phyloP scores from a whole-genome alignment of 177 flowering plant genomes.

The Vitis hybrid region DNA sequence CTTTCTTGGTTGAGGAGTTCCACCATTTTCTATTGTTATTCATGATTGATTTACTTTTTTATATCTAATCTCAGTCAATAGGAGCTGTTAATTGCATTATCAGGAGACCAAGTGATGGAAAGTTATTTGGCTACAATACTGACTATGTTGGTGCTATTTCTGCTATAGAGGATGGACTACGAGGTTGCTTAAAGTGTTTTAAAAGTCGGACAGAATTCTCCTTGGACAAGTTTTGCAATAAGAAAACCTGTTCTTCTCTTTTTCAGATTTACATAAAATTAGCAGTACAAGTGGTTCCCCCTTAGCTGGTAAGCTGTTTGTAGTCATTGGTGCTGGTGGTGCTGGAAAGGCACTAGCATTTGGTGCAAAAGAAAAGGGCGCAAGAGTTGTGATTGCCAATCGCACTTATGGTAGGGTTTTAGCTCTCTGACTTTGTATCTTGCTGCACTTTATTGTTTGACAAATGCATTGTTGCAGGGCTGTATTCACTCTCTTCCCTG shows the following conservation, averaged over 20 bases:
- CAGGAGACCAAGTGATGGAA: conserved; percentile 74
- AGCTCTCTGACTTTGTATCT: neutral
- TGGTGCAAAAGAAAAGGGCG: conserved; percentile 95
- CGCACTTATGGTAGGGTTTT: conserved; percentile 71
- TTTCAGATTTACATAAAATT: conserved; percentile 36
- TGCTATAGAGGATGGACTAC: conserved; percentile 82
- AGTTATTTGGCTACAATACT: conserved; percentile 78
- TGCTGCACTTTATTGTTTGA: neutral
- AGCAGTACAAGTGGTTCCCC: conserved; percentile 51
- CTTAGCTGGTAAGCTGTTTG: conserved; percentile 73
- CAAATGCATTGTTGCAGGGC: neutral
- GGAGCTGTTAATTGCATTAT: conserved; percentile 90
- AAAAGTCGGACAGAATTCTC: conserved; percentile 7
- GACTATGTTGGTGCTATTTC: conserved; percentile 88
- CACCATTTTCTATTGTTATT: neutral
- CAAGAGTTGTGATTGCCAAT: conserved; percentile 83
- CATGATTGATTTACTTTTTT: conserved; percentile 1
- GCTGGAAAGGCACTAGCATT: conserved; percentile 99
- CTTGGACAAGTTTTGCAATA: conserved; percentile 8
- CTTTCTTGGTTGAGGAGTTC: neutral
- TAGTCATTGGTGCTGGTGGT: conserved; percentile 98
- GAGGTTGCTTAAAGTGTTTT: conserved; percentile 42
- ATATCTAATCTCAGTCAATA: conserved; percentile 43
- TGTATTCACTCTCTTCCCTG: too few relatives aligned
- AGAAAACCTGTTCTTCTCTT: conserved; percentile 6